Evolutionary conservation across 2,329 filamentous ascomycete genomes (phyloP), one percentile per base, ranked within the genome.

Genomic region (Exophiala oligosperma): DNA sequence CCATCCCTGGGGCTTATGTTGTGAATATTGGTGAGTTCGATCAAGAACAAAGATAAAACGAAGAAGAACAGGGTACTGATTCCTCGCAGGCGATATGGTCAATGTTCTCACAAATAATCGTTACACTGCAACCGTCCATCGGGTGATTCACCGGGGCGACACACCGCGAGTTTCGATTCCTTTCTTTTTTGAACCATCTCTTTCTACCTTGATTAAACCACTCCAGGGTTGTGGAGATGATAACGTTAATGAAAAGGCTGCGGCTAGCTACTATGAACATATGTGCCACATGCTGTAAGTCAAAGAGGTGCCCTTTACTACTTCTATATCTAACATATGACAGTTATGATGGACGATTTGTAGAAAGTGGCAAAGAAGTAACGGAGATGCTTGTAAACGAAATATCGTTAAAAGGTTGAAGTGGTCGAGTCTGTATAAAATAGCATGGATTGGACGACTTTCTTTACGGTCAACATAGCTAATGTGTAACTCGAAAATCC

Each of bases 1-100:
- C 76, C 0, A 69, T 77, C 8, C 67, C 72, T 8, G 75, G 72
- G 0, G 75, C 75, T 9, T 69, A 79, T 38, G 75, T 79, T 0
- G 72, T 79, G 46, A 79, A 79, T 47, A 78, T 79, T 17, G 77
- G 75, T 1, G 73, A 76, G 54, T 72, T 69, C 47, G 67, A n/a
- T 21, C 23, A 21, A 21, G 4, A 38, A 9, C 28, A 50, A 26
- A 4, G 4, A 29, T 26, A 37, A 6, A 23, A 50, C 24, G 26
- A 24, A 12, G 17, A 17, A 17, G 17, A 17, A 17, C 17, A 17
- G 4, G 24, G 23, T 49, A 50, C 24, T 37, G 11, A 21, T 26
- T n/a, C 8, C 23, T 37, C 8, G n/a, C 37, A 55, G 52, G 52
- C 6, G 52, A 55, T 35, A 55, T 55, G 21, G 37, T 55, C 32